phyloP scores from a whole-genome alignment of 2,329 filamentous ascomycete genomes.

The Scedosporium aurantiacum region DNA sequence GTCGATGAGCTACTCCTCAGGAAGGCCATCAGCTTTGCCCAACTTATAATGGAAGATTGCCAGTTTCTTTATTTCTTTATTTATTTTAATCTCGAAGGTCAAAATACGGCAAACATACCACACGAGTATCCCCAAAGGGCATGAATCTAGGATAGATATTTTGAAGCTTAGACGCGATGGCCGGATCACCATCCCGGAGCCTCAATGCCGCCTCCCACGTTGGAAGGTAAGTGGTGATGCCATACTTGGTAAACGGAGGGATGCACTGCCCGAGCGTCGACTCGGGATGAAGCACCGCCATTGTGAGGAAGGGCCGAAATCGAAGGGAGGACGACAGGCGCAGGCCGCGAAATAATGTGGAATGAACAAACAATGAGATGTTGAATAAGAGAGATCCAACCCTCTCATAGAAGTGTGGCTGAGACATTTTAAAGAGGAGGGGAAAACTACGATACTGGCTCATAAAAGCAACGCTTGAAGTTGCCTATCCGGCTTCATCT shows the following conservation, averaged over 20 bases:
- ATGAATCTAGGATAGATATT: constrained; percentile 36
- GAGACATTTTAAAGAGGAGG: no score
- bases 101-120: constrained; percentile 16
- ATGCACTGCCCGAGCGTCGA: constrained; percentile 32
- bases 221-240: constrained; percentile 32
- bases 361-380: no score
- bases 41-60: neutral
- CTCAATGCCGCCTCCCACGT: constrained; percentile 28
- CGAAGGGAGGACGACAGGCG: neutral
- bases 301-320: constrained; percentile 12
- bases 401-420: no score
- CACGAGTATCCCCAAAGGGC: constrained; percentile 24
- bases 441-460: no score
- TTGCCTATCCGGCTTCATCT: no score
- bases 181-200: constrained; percentile 29
- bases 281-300: constrained; percentile 26
- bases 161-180: constrained; percentile 21
- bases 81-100: neutral
- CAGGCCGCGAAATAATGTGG: no score
- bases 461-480: no score
- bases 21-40: no score
- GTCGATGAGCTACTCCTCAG: constrained; percentile 21
- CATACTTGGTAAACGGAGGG: constrained; percentile 34
- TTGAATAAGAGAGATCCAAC: no score
- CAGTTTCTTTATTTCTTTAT: neutral